Conservation (phyloP, 768 basidiomycete genomes). For the Pisolithus microcarpus region DNA sequence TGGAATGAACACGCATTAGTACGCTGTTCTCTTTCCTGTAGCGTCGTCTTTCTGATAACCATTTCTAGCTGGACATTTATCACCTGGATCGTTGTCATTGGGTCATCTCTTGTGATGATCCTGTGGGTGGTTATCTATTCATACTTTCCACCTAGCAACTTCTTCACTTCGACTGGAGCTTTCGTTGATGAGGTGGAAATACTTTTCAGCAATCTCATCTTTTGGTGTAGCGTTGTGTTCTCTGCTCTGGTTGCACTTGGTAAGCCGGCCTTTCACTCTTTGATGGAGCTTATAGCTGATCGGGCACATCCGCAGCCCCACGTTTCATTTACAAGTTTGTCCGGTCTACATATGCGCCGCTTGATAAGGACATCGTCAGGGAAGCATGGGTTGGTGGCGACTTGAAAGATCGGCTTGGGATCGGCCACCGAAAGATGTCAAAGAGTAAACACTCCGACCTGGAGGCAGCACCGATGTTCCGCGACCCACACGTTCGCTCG, state of each 20-base stretch:
- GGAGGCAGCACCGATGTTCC: slow-evolving; percentile 70
- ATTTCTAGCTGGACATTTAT: slow-evolving; percentile 72
- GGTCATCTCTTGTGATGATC: slow-evolving; percentile 75
- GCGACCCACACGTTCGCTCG: slow-evolving; percentile 52
- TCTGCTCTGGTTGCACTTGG: slow-evolving; percentile 66
- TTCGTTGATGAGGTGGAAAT: slow-evolving; percentile 69
- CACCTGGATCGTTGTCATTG: slow-evolving; percentile 75
- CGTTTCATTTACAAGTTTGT: slow-evolving; percentile 74
- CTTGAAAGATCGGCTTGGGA: slow-evolving; percentile 73
- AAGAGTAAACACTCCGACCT: slow-evolving; percentile 36
- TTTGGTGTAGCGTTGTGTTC: slow-evolving; percentile 77
- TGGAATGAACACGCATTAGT: slow-evolving; percentile 86
- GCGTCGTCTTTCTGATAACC: slow-evolving; percentile 2
- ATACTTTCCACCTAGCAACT: slow-evolving; percentile 62
- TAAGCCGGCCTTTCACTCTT: slow-evolving; percentile 26
- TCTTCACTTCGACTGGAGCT: slow-evolving; percentile 64
- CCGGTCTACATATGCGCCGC: slow-evolving; percentile 62
- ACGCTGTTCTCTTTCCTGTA: slow-evolving; percentile 32
- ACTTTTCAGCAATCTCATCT: slow-evolving; percentile 71
- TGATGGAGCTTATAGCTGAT: slow-evolving; percentile 3
- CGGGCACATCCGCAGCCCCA: slow-evolving; percentile 48
- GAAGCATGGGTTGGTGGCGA: slow-evolving; percentile 87
- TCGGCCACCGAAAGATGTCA: slow-evolving; percentile 53
- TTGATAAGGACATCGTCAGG: slow-evolving; percentile 85
- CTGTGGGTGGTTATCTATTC: slow-evolving; percentile 90